A percentile compares a stretch with the other conserved stretches of the same genome.
phyloP scores from a whole-genome alignment of 1,284 basidiomycete species.

The Fistulina hepatica region DNA sequence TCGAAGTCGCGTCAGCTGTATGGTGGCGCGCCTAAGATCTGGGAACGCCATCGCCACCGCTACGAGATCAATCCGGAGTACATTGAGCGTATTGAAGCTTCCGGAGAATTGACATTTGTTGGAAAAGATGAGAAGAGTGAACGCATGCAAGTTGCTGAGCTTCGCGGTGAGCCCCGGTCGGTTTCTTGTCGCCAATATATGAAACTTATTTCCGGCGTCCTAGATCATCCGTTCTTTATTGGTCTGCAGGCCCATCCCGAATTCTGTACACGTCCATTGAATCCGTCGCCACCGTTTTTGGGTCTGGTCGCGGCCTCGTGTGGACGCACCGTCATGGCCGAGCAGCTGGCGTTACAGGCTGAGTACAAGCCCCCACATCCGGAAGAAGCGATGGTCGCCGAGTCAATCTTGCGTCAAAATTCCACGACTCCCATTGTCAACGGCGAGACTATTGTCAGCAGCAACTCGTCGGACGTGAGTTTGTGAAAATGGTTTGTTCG shows the following conservation, averaged over 20 bases:
- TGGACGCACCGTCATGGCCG: constrained; percentile 49
- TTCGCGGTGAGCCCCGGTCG: constrained; percentile 51
- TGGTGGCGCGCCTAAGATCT: constrained; percentile 74
- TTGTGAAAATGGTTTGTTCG: no score
- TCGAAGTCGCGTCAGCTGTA: constrained; percentile 75
- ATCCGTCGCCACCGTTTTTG: constrained; percentile 96
- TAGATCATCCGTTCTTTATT: constrained; percentile 93
- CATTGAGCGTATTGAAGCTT: constrained; percentile 63
- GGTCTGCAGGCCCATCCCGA: constrained; percentile 97
- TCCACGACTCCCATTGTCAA: constrained; percentile 11
- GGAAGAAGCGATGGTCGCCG: constrained; percentile 34
- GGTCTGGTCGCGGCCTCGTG: constrained; percentile 89
- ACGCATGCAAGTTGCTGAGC: constrained; percentile 94
- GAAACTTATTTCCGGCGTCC: constrained; percentile 3
- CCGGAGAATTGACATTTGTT: constrained; percentile 75
- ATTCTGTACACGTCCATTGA: constrained; percentile 97
- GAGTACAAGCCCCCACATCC: constrained; percentile 35
- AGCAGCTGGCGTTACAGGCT: constrained; percentile 64
- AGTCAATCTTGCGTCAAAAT: constrained; percentile 18
- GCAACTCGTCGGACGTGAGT: background rate
- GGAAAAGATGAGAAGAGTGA: constrained; percentile 95
- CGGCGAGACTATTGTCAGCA: constrained; percentile 6
- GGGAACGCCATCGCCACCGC: constrained; percentile 96
- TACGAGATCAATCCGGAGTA: constrained; percentile 95
- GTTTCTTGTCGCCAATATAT: background rate